Conservation (phyloP, 169 alveolate species). For the Eimeria maxima region DNA sequence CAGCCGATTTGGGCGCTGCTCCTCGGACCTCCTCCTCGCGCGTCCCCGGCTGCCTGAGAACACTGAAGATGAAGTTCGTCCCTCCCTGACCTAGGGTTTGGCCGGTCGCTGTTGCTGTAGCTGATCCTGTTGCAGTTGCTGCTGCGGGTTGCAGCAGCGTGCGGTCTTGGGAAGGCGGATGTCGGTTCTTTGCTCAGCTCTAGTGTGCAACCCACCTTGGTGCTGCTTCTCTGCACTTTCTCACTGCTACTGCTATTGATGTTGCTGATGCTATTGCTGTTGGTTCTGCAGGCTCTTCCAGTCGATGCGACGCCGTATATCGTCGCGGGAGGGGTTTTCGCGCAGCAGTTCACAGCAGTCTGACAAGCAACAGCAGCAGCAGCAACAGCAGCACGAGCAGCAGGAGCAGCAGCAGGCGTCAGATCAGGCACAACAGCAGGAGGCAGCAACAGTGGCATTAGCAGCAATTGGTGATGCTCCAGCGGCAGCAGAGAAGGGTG, state of each 20-base stretch:
- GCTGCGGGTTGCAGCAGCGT: neutral
- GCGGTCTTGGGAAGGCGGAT: neutral
- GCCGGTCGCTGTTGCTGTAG: neutral
- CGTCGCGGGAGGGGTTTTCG: constrained; percentile 44
- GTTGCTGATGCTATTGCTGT: neutral
- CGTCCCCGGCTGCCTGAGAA: constrained; percentile 2
- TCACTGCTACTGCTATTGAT: neutral
- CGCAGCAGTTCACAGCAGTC: constrained; percentile 65
- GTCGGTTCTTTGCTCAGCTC: neutral
- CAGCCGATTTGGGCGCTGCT: constrained; percentile 21
- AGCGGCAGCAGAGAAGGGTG: neutral
- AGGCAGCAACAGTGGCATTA: neutral
- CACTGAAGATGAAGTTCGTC: constrained; percentile 36
- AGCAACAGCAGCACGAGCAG: constrained; percentile 21
- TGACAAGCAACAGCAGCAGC: constrained; percentile 56
- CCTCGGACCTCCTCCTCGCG: neutral
- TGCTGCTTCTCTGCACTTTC: too few species aligned
- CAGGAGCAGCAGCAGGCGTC: constrained; percentile 14
- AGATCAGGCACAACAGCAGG: constrained; percentile 25
- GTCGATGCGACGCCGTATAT: constrained; percentile 50
- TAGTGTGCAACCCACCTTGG: neutral
- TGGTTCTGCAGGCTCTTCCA: constrained; percentile 13
- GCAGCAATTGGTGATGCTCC: neutral
- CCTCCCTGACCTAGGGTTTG: neutral
- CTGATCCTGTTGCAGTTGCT: neutral